Conservation (phyloP, 1,284 basidiomycete species). For the Kwoniella shivajii region DNA sequence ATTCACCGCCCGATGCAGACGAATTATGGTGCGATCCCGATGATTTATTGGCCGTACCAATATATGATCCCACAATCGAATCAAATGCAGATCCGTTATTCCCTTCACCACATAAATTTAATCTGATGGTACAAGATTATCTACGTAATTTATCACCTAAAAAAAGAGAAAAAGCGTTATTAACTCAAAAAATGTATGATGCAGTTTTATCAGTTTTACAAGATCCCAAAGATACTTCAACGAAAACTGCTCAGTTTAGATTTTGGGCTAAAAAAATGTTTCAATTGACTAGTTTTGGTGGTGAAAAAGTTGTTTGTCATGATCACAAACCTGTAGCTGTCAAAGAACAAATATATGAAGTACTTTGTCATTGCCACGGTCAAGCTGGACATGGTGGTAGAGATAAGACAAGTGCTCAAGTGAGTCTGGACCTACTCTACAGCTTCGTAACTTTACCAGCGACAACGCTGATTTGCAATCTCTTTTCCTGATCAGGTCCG, state of each 20-base stretch:
- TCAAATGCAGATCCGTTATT: conserved; percentile 18
- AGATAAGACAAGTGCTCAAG: conserved; percentile 64
- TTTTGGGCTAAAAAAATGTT: conserved; percentile 82
- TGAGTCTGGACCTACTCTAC: conserved; percentile 4
- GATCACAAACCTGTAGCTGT: conserved; percentile 70
- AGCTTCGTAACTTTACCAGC: background rate
- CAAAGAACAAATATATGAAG: conserved; percentile 72
- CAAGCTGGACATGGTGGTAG: conserved; percentile 69
- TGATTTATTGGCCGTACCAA: conserved; percentile 15
- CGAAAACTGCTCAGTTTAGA: conserved; percentile 67
- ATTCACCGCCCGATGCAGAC: conserved; percentile 6
- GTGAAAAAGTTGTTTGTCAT: conserved; percentile 62
- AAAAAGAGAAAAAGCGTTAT: conserved; percentile 68
- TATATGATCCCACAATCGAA: conserved; percentile 12
- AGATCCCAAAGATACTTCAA: conserved; percentile 55
- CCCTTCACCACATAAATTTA: conserved; percentile 27
- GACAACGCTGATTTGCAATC: background rate
- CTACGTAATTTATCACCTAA: conserved; percentile 24
- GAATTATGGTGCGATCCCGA: conserved; percentile 16
- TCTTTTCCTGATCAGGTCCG: conserved; percentile 56
- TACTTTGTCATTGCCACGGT: conserved; percentile 70
- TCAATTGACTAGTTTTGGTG: conserved; percentile 55
- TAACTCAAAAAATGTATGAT: conserved; percentile 68
- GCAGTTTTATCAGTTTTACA: conserved; percentile 67
- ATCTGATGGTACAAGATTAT: conserved; percentile 29